Evolutionary conservation across 179 eudicot genomes (phyloP).

Genomic region (Camellia oleifera): DNA sequence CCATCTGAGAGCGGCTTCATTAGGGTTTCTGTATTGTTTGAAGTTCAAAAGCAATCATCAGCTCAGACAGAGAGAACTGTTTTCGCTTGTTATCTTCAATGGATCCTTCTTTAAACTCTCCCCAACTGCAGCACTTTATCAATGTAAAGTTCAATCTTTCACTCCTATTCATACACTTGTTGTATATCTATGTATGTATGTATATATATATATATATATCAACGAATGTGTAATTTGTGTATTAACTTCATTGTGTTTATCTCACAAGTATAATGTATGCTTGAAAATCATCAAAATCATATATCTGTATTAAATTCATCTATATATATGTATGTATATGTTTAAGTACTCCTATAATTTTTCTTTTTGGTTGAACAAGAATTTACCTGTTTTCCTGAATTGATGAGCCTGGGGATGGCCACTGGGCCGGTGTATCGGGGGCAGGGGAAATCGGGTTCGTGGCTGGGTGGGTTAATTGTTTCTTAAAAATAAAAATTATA

Average conservation of each 20-base stretch:
- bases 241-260: background rate
- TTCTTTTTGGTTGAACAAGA: too few relatives aligned
- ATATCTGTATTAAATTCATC: background rate
- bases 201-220: background rate
- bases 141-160: slow-evolving; percentile 7
- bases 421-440: too few relatives aligned
- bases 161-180: background rate
- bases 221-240: background rate
- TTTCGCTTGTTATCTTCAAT: background rate
- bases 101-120: slow-evolving; percentile 20
- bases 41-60: background rate
- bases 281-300: background rate
- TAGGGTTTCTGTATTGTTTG: slow-evolving; percentile 1
- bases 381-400: background rate
- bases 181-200: background rate
- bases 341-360: background rate
- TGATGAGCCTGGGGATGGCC: background rate
- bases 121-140: slow-evolving; percentile 15
- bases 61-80: background rate
- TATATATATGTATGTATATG: background rate
- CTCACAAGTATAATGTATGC: background rate
- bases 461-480: too few relatives aligned
- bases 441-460: too few relatives aligned
- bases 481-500: too few relatives aligned
- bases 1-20: background rate